phyloP scores from a whole-genome alignment of 306 rosid genomes.

The Alnus rubra region DNA sequence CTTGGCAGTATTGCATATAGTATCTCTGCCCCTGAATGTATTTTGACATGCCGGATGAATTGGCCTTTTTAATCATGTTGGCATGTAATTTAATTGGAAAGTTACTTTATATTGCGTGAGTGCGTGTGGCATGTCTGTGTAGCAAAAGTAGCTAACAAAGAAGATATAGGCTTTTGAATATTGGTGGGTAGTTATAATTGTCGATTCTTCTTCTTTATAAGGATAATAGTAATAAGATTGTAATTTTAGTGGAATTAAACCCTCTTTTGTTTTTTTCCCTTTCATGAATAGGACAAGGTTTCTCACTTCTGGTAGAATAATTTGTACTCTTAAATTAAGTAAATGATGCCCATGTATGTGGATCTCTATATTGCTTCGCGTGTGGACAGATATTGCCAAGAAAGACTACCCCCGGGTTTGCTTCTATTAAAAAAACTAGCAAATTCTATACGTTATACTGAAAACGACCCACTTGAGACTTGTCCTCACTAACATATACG shows the following conservation, averaged over 20 bases:
- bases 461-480: conserved; percentile 21
- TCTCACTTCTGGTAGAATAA: not conserved
- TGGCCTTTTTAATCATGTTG: not conserved
- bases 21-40: not conserved
- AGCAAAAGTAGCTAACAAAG: not conserved
- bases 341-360: conserved; percentile 23
- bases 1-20: not conserved
- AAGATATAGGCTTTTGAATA: not conserved
- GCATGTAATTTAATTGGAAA: not conserved
- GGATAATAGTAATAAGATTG: not conserved
- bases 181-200: not conserved
- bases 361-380: not conserved
- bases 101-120: not conserved
- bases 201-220: not conserved
- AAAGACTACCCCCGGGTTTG: conserved; percentile 28
- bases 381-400: conserved; percentile 1
- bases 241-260: not conserved
- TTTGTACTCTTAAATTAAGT: conserved; percentile 2
- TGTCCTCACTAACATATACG: not conserved
- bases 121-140: not conserved
- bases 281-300: not conserved
- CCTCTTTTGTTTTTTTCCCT: not conserved
- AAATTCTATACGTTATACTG: conserved; percentile 39
- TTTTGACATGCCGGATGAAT: not conserved
- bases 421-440: conserved; percentile 16